Conservation (phyloP, 257 asterid species). For the Rhazya stricta region DNA sequence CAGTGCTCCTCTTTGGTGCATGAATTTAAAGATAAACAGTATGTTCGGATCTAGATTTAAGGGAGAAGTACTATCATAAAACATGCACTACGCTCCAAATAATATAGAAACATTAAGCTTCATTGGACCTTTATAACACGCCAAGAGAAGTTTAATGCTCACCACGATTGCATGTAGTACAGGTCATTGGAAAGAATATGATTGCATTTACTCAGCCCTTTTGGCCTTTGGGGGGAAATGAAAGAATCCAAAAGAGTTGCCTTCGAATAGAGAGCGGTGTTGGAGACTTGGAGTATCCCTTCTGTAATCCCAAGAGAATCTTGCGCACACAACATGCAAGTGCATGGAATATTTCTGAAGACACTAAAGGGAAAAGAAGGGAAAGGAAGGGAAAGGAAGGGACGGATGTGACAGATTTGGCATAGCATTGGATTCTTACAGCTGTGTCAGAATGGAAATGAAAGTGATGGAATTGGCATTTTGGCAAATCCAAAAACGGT, state of each 20-base stretch:
- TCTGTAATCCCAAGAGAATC: neutral
- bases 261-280: neutral
- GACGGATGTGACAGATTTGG: neutral
- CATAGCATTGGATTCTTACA: constrained; percentile 14
- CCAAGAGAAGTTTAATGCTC: too few species aligned
- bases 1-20: too few species aligned
- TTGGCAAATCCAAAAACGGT: neutral
- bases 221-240: neutral
- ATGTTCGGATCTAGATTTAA: too few species aligned
- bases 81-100: too few species aligned
- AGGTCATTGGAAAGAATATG: neutral
- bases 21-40: too few species aligned
- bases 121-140: too few species aligned
- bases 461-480: neutral
- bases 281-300: neutral
- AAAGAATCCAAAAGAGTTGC: neutral
- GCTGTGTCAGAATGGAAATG: constrained; percentile 8
- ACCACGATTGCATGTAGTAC: neutral
- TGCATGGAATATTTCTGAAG: neutral
- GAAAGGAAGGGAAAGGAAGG: neutral
- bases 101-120: too few species aligned
- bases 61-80: too few species aligned
- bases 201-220: too few species aligned
- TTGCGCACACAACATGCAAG: neutral
- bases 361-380: too few species aligned